Evolutionary conservation across 495 filamentous ascomycete species (phyloP), one percentile per base, ranked within the genome.

Genomic region (Aspergillus sclerotiicarbonarius): DNA sequence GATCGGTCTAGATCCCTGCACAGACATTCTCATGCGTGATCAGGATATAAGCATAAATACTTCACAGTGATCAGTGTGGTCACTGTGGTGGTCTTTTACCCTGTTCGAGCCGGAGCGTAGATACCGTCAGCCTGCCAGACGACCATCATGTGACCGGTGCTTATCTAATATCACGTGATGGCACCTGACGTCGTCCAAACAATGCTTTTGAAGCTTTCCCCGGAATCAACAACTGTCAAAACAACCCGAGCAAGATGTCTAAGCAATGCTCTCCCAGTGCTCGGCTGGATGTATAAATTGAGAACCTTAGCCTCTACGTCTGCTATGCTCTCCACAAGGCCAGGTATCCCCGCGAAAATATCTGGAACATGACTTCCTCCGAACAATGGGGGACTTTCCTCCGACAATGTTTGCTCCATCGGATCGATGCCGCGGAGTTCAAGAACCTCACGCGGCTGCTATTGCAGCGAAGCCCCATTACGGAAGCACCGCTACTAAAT

Each of bases 401-500:
- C 69, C 65, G 70, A 44, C 70, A 66, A 60, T 77, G 76, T 63
- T 60, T 79, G 56, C 63, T 69, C 62, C 71, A 71, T 62, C 75
- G 76, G 29, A 71, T 77, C 52, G 75, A 76, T 58, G 72, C 73
- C 12, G 66, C 70, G 15, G 73, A 77, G 33, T 79, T 79, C 67
- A 71, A 63, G 46, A 62, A 70, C 47, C 60, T 79, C 10, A 68
- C 67, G 12, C 69, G 66, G 30, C 57, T 78, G 33, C 67, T 79
- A 39, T 62, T 69, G 2, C 37, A 58, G 13, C 70, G 69, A 37
- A 60, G 51, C 12, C 72, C 72, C 0, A 56, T 79, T 9, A 59
- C 69, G 7, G 71, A 76, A 51, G 46, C 61, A 13, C 55, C 75
- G 46, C 74, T 90, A 44, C 78, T 87, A 56, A 82, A 87, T 55